phyloP scores from a whole-genome alignment of 345 rosid genomes.

The Camelina sativa region DNA sequence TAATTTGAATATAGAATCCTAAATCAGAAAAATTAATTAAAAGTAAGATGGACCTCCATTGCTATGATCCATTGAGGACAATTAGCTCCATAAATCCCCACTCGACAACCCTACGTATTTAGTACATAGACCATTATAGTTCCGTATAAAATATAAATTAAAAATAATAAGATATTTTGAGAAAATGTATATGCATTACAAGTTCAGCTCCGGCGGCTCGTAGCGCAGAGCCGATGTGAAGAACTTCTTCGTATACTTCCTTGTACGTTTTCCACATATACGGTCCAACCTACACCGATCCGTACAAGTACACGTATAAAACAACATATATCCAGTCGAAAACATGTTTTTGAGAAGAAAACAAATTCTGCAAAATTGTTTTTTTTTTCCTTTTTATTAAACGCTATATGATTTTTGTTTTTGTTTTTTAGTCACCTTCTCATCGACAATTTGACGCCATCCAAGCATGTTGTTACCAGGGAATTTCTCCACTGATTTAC shows the following conservation, averaged over 20 bases:
- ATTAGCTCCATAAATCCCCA: constrained; percentile 89
- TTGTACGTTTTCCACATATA: constrained; percentile 86
- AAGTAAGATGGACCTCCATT: constrained; percentile 70
- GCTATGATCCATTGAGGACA: constrained; percentile 94
- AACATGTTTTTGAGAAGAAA: no score
- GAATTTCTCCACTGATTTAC: constrained; percentile 60
- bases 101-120: constrained; percentile 62
- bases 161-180: background rate
- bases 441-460: constrained; percentile 70
- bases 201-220: constrained; percentile 76
- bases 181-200: constrained; percentile 45
- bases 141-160: background rate
- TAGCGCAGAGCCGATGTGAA: constrained; percentile 76
- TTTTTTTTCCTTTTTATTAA: no score
- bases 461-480: constrained; percentile 85
- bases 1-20: constrained; percentile 4
- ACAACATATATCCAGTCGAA: no score
- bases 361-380: no score
- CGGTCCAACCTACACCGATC: constrained; percentile 61
- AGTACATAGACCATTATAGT: background rate
- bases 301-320: background rate
- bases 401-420: no score
- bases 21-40: background rate
- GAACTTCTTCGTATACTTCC: constrained; percentile 77
- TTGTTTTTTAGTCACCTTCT: constrained; percentile 47